Evolutionary conservation across 1,139 yeast species (phyloP), one percentile per base, ranked within the genome.

Genomic region (Sugiyamaella neomexicana): DNA sequence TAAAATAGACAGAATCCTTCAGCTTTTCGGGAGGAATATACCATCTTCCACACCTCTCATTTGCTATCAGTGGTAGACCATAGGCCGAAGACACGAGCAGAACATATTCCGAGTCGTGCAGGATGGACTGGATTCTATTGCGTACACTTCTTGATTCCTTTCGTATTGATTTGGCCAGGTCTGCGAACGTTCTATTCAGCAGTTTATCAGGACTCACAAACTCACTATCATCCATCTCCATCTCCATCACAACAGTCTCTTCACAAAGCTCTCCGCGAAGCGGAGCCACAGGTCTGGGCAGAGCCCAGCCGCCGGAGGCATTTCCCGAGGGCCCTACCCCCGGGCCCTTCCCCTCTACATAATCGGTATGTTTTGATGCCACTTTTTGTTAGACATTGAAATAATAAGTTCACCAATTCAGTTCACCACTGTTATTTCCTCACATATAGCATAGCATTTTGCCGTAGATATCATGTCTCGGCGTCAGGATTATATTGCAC

Each of bases 31-130:
- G 80, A 0, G 80, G 75, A 8, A 85, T 80, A 62, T 90, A 90
- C 97, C 97, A 90, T 12, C 82, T 68, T 0, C 97, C 97, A 69
- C 97, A 89, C 54, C 97, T 73, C 67, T 87, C 95, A 67, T 90
- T 90, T 2, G 96, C 87, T 1, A 72, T 67, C 9, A 71, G 54
- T 2, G 76, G 76, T 8, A 67, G 58, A 1, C 64, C 53, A 46
- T 66, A 73, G 7, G 75, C 59, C 15, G 64, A 52, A 41, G 70
- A 56, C 9, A 70, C 77, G 2, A 63, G 62, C 4, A 55, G 45
- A 1, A 81, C 74, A 66, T 79, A 82, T 36, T 68, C 55, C 2
- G 81, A 70, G 65, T 90, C 97, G 46, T 77, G 73, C 0, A 81
- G 57, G 13, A 90, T 87, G 15, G 95, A 86, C 52, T 81, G 88